Conservation (phyloP, 257 asterid species). For the Primulina eburnea region DNA sequence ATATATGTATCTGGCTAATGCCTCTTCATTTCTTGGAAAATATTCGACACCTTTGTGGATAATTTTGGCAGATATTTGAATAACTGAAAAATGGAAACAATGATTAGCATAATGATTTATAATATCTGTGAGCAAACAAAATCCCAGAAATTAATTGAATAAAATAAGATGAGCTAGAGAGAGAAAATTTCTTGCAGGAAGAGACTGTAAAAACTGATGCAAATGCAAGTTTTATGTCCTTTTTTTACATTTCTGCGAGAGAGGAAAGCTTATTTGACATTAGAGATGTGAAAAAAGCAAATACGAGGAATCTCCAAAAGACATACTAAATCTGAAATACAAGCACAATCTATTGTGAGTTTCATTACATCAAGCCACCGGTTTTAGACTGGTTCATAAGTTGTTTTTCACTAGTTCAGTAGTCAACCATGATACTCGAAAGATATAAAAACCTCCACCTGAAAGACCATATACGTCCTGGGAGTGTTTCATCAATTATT, state of each 20-base stretch:
- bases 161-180: not conserved
- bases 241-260: not conserved
- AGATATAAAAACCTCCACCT: too few relatives aligned
- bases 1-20: constrained; percentile 41
- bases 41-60: constrained; percentile 71
- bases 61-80: constrained; percentile 77
- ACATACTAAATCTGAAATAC: not conserved
- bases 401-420: too few relatives aligned
- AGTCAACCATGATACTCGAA: too few relatives aligned
- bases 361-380: not conserved
- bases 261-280: not conserved
- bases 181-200: not conserved
- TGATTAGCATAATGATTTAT: constrained; percentile 15
- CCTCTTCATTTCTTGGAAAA: constrained; percentile 82
- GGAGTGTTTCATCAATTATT: not conserved
- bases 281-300: not conserved
- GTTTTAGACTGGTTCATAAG: too few relatives aligned
- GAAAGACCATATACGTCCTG: not conserved
- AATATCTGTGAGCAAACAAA: constrained; percentile 4
- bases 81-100: constrained; percentile 44
- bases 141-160: not conserved
- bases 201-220: not conserved
- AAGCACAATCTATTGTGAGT: not conserved
- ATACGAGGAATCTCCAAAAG: not conserved
- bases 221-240: constrained; percentile 7